Percentiles rank a stretch among this genome's conserved stretches.
Evolutionary conservation across 2,329 filamentous ascomycete genomes (phyloP).

Genomic region (Bisporella sp.): DNA sequence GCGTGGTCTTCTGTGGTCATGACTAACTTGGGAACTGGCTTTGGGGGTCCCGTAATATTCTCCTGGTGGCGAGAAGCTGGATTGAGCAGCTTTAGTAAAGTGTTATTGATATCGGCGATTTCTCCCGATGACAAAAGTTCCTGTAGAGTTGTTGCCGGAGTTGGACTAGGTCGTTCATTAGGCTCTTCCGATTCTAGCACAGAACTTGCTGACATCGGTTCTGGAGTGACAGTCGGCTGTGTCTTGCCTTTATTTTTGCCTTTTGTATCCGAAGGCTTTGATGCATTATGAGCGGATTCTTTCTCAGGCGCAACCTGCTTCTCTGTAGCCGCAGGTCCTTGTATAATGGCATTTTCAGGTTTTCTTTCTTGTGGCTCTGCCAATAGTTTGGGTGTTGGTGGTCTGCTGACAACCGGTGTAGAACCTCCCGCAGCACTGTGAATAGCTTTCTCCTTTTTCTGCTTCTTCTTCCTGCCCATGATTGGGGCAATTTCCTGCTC

Average conservation of each 20-base stretch:
- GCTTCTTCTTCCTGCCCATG: conserved; percentile 75
- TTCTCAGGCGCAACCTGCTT: conserved; percentile 10
- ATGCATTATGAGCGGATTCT: conserved; percentile 5
- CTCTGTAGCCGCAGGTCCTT: conserved; percentile 3
- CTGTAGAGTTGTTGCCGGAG: conserved; percentile 30
- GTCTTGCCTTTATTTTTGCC: conserved; percentile 19
- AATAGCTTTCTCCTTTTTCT: conserved; percentile 61
- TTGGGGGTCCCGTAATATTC: conserved; percentile 16
- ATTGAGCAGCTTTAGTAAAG: conserved; percentile 35
- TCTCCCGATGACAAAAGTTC: conserved; percentile 30
- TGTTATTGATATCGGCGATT: conserved; percentile 29
- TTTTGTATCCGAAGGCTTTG: conserved; percentile 13
- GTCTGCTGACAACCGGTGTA: conserved; percentile 21
- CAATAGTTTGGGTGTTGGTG: conserved; percentile 17
- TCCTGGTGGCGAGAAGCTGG: conserved; percentile 29
- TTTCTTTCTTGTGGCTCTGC: conserved; percentile 5
- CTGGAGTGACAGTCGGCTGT: conserved; percentile 13
- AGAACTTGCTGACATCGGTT: conserved; percentile 11
- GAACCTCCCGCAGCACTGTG: conserved; percentile 24
- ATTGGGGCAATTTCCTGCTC: conserved; percentile 60
- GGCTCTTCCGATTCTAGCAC: conserved; percentile 22
- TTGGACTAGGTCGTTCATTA: conserved; percentile 22
- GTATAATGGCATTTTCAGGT: neutral
- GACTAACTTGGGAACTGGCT: conserved; percentile 33
- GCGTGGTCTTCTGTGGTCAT: conserved; percentile 49